Evolutionary conservation across 2,329 filamentous ascomycete genomes (phyloP), one percentile per base, ranked within the genome.

Genomic region (Neocucurbitaria cava): DNA sequence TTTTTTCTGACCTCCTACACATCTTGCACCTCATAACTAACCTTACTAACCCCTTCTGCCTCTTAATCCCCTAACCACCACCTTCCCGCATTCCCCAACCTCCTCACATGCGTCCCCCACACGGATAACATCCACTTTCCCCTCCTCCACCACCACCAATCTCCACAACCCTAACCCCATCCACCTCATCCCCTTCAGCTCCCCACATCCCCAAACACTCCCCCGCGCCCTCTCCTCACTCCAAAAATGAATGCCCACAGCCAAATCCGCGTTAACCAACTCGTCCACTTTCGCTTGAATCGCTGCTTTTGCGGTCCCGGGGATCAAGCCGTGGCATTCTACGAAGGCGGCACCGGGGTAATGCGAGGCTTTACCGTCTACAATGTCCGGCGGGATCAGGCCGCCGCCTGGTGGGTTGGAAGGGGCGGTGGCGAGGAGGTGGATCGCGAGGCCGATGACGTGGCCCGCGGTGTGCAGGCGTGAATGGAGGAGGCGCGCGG

Each of bases 381-480:
- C 82, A 54, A 89, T 86, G 20, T 77, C n/a, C n/a, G n/a, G n/a
- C n/a, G n/a, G n/a, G n/a, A n/a, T n/a, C n/a, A n/a, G n/a, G n/a
- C n/a, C n/a, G n/a, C n/a, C 78, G 0, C 44, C 0, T 1, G 65
- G 63, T 0, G 72, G 24, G 72, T 23, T 18, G 71, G 47, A n/a
- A n/a, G n/a, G 85, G 70, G 41, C 15, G 18, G 56, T 83, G 80
- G 85, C 73, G 0, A 89, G 79, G 47, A 82, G 77, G 1, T 85
- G 80, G n/a, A 91, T 85, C 0, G 89, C 89, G 0, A 85, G 76
- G 2, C 89, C 88, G 1, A 92, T 81, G 3, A 91, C 84, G 63
- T 92, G 89, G 30, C 89, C 89, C 0, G 88, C 89, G 0, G 89
- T 91, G 73, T 92, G 89, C 0, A 89, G 80, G 1, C 89, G 83